phyloP scores from a whole-genome alignment of 768 basidiomycete genomes.

The Boletus sensibilis region DNA sequence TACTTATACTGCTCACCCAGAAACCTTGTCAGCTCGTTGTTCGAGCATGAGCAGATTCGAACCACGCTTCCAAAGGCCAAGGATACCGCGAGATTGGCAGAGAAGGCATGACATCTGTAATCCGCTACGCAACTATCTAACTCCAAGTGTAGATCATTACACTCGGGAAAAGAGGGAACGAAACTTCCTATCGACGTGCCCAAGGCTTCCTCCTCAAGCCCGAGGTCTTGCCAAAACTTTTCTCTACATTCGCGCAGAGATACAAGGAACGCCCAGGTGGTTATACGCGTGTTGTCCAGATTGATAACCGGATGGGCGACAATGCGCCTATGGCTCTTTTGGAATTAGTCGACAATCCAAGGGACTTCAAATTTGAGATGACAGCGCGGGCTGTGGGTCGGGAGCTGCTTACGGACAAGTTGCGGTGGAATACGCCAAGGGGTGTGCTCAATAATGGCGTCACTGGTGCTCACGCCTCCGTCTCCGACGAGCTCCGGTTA shows the following conservation, averaged over 20 bases:
- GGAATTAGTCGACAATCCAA: constrained; percentile 92
- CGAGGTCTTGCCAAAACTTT: constrained; percentile 75
- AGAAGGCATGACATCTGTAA: constrained; percentile 59
- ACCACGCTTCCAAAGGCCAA: constrained; percentile 95
- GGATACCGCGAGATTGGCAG: constrained; percentile 86
- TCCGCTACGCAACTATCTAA: constrained; percentile 1
- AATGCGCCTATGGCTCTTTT: constrained; percentile 91
- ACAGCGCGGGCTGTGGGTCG: constrained; percentile 85
- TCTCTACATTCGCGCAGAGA: constrained; percentile 73
- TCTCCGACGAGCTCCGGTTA: constrained; percentile 49
- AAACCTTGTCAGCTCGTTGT: constrained; percentile 90
- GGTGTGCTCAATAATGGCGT: constrained; percentile 53
- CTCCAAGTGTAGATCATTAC: constrained; percentile 70
- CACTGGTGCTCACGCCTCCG: constrained; percentile 41
- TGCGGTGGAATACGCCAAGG: constrained; percentile 45
- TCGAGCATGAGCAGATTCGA: constrained; percentile 94
- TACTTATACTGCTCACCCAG: constrained; percentile 39
- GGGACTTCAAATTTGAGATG: constrained; percentile 86
- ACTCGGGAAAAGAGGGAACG: constrained; percentile 81
- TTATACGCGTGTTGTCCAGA: constrained; percentile 92
- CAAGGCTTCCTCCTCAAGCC: constrained; percentile 77
- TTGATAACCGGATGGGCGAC: constrained; percentile 87
- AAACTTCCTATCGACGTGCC: constrained; percentile 67
- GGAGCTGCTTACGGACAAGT: constrained; percentile 64
- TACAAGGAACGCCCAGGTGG: constrained; percentile 85